Conservation (phyloP, 257 asterid species). For the Haberlea rhodopensis region DNA sequence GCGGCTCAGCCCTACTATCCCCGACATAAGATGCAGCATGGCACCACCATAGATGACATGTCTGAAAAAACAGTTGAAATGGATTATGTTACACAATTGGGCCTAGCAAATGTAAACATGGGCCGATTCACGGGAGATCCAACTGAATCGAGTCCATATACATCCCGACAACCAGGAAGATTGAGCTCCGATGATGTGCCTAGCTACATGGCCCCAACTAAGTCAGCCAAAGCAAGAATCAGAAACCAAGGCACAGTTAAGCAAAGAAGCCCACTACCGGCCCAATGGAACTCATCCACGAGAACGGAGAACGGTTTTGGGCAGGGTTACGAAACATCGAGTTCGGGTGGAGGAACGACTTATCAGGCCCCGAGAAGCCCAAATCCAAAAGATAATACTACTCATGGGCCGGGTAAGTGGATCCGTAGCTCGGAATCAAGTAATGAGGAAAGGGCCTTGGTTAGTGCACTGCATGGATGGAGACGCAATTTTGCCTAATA, state of each 20-base stretch:
- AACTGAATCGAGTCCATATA: slow-evolving; percentile 46
- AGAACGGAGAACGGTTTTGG: slow-evolving; percentile 41
- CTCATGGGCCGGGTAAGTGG: slow-evolving; percentile 47
- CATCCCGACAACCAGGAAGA: slow-evolving; percentile 28
- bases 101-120: slow-evolving; percentile 34
- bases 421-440: slow-evolving; percentile 69
- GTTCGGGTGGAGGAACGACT: slow-evolving; percentile 52
- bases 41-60: slow-evolving; percentile 40
- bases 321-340: slow-evolving; percentile 46
- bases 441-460: slow-evolving; percentile 58
- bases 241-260: slow-evolving; percentile 43
- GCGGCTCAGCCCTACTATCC: slow-evolving; percentile 61
- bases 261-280: slow-evolving; percentile 39
- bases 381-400: slow-evolving; percentile 34
- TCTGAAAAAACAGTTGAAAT: slow-evolving; percentile 73
- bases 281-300: slow-evolving; percentile 56
- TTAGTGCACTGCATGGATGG: slow-evolving; percentile 41
- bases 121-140: slow-evolving; percentile 35
- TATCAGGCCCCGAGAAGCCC: slow-evolving; percentile 73
- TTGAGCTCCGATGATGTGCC: slow-evolving; percentile 40
- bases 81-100: slow-evolving; percentile 39
- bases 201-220: slow-evolving; percentile 86
- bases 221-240: slow-evolving; percentile 82
- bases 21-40: slow-evolving; percentile 42
- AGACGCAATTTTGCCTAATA: slow-evolving; percentile 48